Evolutionary conservation across 371 early-diverging fungal species (phyloP).

Genomic region (Choanephora cucurbitarum): DNA sequence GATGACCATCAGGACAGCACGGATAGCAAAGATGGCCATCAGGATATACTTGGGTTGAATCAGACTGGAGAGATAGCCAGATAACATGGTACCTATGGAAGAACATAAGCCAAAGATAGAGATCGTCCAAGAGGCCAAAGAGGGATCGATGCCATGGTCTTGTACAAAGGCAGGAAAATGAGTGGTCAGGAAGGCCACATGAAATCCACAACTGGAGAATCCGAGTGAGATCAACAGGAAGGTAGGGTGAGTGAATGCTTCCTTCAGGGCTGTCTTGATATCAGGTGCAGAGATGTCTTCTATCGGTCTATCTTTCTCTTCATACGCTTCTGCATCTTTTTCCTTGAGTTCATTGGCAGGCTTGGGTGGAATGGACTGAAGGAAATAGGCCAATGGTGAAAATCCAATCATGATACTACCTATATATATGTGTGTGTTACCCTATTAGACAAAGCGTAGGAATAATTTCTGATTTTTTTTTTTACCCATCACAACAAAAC

Average conservation of each 20-base stretch:
- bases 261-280: conserved; percentile 22
- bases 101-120: conserved; percentile 40
- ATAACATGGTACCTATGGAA: conserved; percentile 24
- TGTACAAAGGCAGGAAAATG: conserved; percentile 41
- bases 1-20: conserved; percentile 26
- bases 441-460: neutral
- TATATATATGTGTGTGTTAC: conserved; percentile 2
- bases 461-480: too few species aligned
- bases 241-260: conserved; percentile 28
- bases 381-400: conserved; percentile 22
- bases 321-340: neutral
- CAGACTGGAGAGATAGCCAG: conserved; percentile 24
- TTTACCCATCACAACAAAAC: conserved; percentile 31
- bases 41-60: conserved; percentile 29
- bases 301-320: conserved; percentile 2
- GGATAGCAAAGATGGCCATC: conserved; percentile 21
- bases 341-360: conserved; percentile 4
- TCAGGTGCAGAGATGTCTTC: conserved; percentile 18
- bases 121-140: conserved; percentile 38
- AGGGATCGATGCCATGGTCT: conserved; percentile 30
- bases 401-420: conserved; percentile 16
- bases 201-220: conserved; percentile 39
- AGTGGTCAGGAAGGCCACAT: conserved; percentile 34
- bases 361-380: conserved; percentile 22
- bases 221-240: conserved; percentile 32